phyloP scores from a whole-genome alignment of 176 grass and related monocot species.

The Calamus simplicifolius region DNA sequence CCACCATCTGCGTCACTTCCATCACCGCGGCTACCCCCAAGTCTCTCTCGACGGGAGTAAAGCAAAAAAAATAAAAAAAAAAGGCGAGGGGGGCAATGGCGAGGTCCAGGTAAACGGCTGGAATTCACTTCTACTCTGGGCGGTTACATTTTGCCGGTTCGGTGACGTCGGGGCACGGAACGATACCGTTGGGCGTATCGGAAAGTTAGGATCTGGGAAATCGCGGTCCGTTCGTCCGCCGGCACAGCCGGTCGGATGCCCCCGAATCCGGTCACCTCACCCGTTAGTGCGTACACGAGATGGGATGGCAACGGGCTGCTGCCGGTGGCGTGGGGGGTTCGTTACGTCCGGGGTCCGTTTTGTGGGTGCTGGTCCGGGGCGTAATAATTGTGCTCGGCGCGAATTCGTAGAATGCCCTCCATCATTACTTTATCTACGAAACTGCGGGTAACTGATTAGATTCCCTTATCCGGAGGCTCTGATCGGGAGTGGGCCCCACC shows the following conservation, averaged over 20 bases:
- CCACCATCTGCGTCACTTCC: constrained; percentile 9
- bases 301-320: constrained; percentile 1
- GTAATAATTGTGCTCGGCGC: background rate
- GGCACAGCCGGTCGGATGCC: too few relatives aligned
- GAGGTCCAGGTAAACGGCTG: too few relatives aligned
- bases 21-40: background rate
- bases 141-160: background rate
- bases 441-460: too few relatives aligned
- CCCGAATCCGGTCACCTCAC: too few relatives aligned
- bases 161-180: background rate
- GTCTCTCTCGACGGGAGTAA: too few relatives aligned
- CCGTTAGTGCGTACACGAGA: background rate
- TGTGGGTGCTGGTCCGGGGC: background rate
- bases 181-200: constrained; percentile 2
- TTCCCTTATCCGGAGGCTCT: too few relatives aligned
- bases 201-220: constrained; percentile 1
- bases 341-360: background rate
- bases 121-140: too few relatives aligned
- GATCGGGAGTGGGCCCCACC: too few relatives aligned
- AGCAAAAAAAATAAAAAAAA: too few relatives aligned
- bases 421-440: too few relatives aligned
- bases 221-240: background rate
- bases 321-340: background rate
- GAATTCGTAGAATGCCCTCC: background rate
- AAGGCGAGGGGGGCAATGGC: too few relatives aligned